Evolutionary conservation across 2,329 filamentous ascomycete genomes (phyloP).

Genomic region (Nakataea oryzae): DNA sequence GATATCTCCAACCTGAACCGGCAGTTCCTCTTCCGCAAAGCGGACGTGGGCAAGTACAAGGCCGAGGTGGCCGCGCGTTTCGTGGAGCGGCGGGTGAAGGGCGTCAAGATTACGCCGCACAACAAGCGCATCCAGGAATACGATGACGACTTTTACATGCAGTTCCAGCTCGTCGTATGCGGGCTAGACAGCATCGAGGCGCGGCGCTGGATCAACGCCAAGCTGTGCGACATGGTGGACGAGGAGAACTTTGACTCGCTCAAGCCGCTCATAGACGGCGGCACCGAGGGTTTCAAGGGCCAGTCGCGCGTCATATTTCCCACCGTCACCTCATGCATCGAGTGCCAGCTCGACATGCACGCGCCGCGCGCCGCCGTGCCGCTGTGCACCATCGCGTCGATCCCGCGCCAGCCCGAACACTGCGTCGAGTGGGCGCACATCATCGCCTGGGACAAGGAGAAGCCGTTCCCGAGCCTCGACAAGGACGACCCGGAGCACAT

Average conservation of each 20-base stretch:
- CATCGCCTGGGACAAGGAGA: conserved; percentile 88
- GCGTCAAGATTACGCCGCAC: conserved; percentile 86
- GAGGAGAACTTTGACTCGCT: conserved; percentile 70
- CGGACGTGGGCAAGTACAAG: conserved; percentile 90
- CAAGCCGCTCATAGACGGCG: conserved; percentile 92
- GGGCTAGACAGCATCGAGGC: conserved; percentile 96
- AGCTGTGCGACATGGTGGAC: conserved; percentile 82
- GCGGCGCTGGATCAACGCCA: conserved; percentile 96
- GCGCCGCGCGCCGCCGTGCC: conserved; percentile 94
- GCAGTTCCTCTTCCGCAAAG: conserved; percentile 88
- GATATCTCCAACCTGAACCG: conserved; percentile 97
- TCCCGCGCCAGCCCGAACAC: conserved; percentile 93
- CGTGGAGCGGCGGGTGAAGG: conserved; percentile 79
- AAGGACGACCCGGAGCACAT: conserved; percentile 96
- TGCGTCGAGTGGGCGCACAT: conserved; percentile 99
- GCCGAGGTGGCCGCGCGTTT: conserved; percentile 88
- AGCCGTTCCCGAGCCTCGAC: conserved; percentile 76
- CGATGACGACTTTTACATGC: conserved; percentile 91
- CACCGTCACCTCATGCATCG: conserved; percentile 88
- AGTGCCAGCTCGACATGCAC: conserved; percentile 98
- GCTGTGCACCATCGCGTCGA: conserved; percentile 90
- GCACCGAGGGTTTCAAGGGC: conserved; percentile 96
- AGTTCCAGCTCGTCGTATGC: conserved; percentile 89
- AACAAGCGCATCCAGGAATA: conserved; percentile 96
- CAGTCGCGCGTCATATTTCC: conserved; percentile 89